Conservation (phyloP, 371 early-diverging fungal genomes). For the Zychaea mexicana region DNA sequence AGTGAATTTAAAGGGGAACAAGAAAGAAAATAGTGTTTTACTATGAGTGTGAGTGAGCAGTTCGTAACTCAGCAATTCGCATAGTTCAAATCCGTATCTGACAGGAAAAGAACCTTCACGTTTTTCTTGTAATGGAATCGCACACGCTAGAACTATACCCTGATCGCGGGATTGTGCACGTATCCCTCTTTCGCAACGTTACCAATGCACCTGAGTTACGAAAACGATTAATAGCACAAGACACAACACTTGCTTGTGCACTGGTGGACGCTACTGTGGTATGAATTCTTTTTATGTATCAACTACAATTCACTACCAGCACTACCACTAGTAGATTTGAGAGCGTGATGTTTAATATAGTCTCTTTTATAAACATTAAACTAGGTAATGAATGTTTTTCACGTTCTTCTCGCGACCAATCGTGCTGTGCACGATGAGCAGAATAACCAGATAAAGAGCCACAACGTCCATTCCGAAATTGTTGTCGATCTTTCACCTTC, state of each 20-base stretch:
- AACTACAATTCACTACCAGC: too few relatives aligned
- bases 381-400: slow-evolving; percentile 53
- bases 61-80: neutral
- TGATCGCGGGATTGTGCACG: slow-evolving; percentile 41
- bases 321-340: too few relatives aligned
- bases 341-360: too few relatives aligned
- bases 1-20: too few relatives aligned
- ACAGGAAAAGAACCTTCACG: neutral
- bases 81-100: too few relatives aligned
- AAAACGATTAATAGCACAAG: slow-evolving; percentile 50
- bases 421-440: slow-evolving; percentile 55
- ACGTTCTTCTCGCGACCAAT: slow-evolving; percentile 50
- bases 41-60: too few relatives aligned
- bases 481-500: slow-evolving; percentile 58
- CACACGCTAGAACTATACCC: slow-evolving; percentile 54
- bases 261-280: slow-evolving; percentile 58
- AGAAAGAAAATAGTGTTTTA: too few relatives aligned
- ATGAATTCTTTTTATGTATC: slow-evolving; percentile 3
- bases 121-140: slow-evolving; percentile 49
- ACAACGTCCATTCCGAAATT: slow-evolving; percentile 59
- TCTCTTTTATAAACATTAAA: neutral
- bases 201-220: slow-evolving; percentile 53
- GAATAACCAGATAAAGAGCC: slow-evolving; percentile 51
- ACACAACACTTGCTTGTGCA: slow-evolving; percentile 46
- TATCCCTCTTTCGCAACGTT: slow-evolving; percentile 55